Evolutionary conservation across 2,329 filamentous ascomycete species (phyloP), one percentile per base, ranked within the genome.

Genomic region (Epicoccum nigrum): DNA sequence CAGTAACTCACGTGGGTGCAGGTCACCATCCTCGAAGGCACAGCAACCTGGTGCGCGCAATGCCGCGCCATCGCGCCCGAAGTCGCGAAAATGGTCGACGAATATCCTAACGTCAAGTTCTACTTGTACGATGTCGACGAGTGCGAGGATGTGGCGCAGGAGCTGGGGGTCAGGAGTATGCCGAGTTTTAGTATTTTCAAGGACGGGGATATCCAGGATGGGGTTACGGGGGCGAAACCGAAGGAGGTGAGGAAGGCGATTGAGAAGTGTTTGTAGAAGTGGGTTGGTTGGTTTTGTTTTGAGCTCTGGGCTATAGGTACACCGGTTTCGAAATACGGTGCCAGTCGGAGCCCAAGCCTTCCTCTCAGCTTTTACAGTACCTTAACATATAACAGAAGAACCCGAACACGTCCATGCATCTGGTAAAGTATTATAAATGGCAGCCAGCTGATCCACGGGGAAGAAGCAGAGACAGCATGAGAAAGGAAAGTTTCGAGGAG

Each of bases 41-140:
- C 65, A 32, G 64, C 67, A 42, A 61, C 59, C 7, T 68, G 67
- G 67, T 70, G 65, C 33, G 19, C 56, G 27, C 62, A 67, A 31
- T 69, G 65, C 60, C 62, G 62, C 45, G 52, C 56, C 3, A 61
- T 68, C 7, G 67, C 65, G 2, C 64, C 65, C 7, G 62, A 68
- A 34, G 63, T 68, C 23, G 51, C 57, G 7, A 67, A 64, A 27
- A 61, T 68, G 55, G 62, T 62, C 0, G 21, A 27, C 0, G 64
- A 65, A 28, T 70, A 62, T 12, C 44, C 53, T 2, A n/a, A 38
- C 15, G 63, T 65, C 2, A 60, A 56, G 17, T 70, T 70, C 23
- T 70, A 64, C 37, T 62, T 59, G 4, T 68, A 68, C 43, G 65
- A 70, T 25, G 64, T 70, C 12, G 67, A 68, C 19, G 58, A 68